Conservation (phyloP, 2,329 filamentous ascomycete genomes). For the Cladosporium colombiae region DNA sequence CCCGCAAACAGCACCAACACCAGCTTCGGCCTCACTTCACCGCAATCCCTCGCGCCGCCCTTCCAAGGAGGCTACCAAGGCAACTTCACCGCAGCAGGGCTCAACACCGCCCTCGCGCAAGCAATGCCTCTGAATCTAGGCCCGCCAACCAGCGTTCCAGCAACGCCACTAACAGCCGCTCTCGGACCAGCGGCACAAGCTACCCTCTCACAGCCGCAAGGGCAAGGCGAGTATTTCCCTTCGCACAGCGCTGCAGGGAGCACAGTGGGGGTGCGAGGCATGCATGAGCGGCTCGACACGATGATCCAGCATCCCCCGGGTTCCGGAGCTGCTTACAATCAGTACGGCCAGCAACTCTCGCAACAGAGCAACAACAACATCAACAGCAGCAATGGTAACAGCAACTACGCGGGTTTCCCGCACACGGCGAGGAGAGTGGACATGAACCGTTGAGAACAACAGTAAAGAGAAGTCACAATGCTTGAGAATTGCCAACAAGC, state of each 20-base stretch:
- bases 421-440: slow-evolving; percentile 12
- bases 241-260: not conserved
- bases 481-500: not conserved
- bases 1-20: slow-evolving; percentile 38
- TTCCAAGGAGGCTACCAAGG: slow-evolving; percentile 25
- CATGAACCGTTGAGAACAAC: not conserved
- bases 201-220: slow-evolving; percentile 56
- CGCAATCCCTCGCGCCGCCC: slow-evolving; percentile 33
- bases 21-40: slow-evolving; percentile 22
- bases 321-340: not conserved
- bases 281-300: slow-evolving; percentile 24
- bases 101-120: slow-evolving; percentile 28
- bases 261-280: not conserved
- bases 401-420: slow-evolving; percentile 8
- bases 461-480: not conserved
- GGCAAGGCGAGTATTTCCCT: slow-evolving; percentile 27
- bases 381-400: not conserved
- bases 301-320: slow-evolving; percentile 22
- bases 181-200: slow-evolving; percentile 88
- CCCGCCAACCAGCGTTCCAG: slow-evolving; percentile 59
- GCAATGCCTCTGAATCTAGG: slow-evolving; percentile 19
- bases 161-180: slow-evolving; percentile 86
- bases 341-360: not conserved
- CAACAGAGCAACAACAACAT: not conserved
- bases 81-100: slow-evolving; percentile 18